Percentiles rank a stretch among this genome's conserved stretches.
phyloP scores from a whole-genome alignment of 2,329 filamentous ascomycete genomes.

The Botrytis fragariae region DNA sequence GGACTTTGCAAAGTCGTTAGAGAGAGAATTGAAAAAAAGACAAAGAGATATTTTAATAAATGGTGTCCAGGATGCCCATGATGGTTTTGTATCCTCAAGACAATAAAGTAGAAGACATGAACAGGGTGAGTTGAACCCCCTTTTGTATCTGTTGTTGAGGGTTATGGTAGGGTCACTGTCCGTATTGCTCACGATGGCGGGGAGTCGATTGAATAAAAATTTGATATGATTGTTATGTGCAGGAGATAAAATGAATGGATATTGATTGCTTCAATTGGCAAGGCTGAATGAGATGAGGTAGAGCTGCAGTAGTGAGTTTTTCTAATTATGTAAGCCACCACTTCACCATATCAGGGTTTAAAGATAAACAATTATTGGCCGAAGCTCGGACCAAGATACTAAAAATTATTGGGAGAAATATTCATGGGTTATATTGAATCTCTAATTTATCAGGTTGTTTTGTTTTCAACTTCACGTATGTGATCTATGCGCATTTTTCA shows the following conservation, averaged over 20 bases:
- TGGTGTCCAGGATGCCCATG: slow-evolving; percentile 19
- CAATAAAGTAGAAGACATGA: slow-evolving; percentile 5
- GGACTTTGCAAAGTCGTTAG: not conserved
- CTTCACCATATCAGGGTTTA: not conserved
- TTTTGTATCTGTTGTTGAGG: not conserved
- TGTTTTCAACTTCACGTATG: not conserved
- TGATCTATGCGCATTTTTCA: slow-evolving; percentile 4
- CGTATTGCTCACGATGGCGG: not conserved
- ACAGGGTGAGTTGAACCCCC: not conserved
- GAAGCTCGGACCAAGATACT: slow-evolving; percentile 4
- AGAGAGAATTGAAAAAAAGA: not conserved
- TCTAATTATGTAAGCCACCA: not conserved
- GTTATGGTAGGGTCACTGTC: not conserved
- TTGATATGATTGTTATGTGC: not conserved
- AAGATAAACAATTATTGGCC: not conserved
- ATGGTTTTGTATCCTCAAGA: slow-evolving; percentile 6
- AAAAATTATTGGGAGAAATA: slow-evolving; percentile 6
- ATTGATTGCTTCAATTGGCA: not conserved
- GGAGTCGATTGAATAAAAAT: not conserved
- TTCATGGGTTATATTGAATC: not conserved
- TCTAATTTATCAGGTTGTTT: not conserved
- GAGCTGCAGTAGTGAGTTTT: not conserved
- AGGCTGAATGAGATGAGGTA: not conserved
- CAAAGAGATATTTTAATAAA: slow-evolving; percentile 21
- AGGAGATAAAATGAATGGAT: not conserved